Conservation (phyloP, 2,329 filamentous ascomycete species). For the Trichoderma sp. region DNA sequence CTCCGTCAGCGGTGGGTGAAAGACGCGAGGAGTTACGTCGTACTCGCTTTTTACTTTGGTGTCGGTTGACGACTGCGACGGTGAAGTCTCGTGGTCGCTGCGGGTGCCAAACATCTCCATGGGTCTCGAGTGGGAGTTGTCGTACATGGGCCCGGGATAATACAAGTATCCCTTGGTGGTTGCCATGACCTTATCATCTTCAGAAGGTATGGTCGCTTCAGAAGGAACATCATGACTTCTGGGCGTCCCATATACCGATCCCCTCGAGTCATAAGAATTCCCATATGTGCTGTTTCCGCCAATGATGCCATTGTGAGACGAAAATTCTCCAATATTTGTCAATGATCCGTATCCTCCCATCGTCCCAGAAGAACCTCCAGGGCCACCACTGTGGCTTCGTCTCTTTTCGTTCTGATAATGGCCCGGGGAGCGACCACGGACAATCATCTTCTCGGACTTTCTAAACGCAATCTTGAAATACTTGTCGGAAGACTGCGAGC, state of each 20-base stretch:
- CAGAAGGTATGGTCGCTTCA: slow-evolving; percentile 50
- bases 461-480: slow-evolving; percentile 70
- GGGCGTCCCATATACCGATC: slow-evolving; percentile 22
- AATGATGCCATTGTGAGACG: slow-evolving; percentile 12
- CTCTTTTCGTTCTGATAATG: slow-evolving; percentile 73
- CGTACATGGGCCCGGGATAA: slow-evolving; percentile 51
- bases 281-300: slow-evolving; percentile 10
- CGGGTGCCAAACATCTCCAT: slow-evolving; percentile 51
- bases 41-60: slow-evolving; percentile 51
- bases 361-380: slow-evolving; percentile 61
- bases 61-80: slow-evolving; percentile 32
- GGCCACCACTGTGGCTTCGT: slow-evolving; percentile 66
- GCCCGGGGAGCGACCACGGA: slow-evolving; percentile 78
- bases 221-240: slow-evolving; percentile 50
- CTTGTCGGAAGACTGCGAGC: slow-evolving; percentile 40
- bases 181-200: slow-evolving; percentile 51
- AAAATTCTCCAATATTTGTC: slow-evolving; percentile 30
- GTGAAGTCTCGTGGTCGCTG: slow-evolving; percentile 34
- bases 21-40: slow-evolving; percentile 48
- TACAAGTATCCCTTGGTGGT: slow-evolving; percentile 54
- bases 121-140: slow-evolving; percentile 45
- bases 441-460: slow-evolving; percentile 78
- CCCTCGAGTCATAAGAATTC: slow-evolving; percentile 8
- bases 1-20: slow-evolving; percentile 40
- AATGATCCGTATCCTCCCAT: slow-evolving; percentile 44